Evolutionary conservation across 305 asterid species (phyloP).

Genomic region (Stenogyne calaminthoides): DNA sequence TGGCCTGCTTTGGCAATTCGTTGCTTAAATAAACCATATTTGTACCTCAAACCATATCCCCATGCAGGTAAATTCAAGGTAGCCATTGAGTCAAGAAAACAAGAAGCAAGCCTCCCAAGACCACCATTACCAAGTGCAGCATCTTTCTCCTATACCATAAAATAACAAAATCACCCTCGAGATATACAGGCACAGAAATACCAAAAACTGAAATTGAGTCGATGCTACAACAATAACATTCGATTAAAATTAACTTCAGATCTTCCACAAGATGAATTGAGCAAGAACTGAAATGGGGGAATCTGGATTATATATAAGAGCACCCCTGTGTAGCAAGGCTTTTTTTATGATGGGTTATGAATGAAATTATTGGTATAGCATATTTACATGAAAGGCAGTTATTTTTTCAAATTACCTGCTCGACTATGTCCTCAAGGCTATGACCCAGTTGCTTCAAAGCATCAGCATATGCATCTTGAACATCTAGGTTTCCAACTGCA

Average conservation of each 20-base stretch:
- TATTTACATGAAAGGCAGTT: conserved; percentile 30
- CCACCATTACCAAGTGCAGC: conserved; percentile 99
- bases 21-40: conserved; percentile 96
- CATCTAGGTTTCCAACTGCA: conserved; percentile 91
- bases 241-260: conserved; percentile 15
- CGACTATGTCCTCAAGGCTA: conserved; percentile 81
- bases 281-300: conserved; percentile 9
- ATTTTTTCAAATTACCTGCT: conserved; percentile 64
- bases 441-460: conserved; percentile 89
- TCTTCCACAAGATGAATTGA: conserved; percentile 18
- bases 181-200: conserved; percentile 37
- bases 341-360: conserved; percentile 12
- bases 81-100: conserved; percentile 99
- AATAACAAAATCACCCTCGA: conserved; percentile 24
- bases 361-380: background rate
- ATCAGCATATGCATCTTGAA: conserved; percentile 84
- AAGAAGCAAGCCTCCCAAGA: conserved; percentile 98
- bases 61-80: conserved; percentile 98
- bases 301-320: background rate
- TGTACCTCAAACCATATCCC: conserved; percentile 99
- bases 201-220: conserved; percentile 38
- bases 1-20: conserved; percentile 82
- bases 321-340: conserved; percentile 2
- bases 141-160: conserved; percentile 82
- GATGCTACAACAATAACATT: conserved; percentile 46